Evolutionary conservation across 1,284 basidiomycete genomes (phyloP).

Genomic region (Naganishia cerealis): DNA sequence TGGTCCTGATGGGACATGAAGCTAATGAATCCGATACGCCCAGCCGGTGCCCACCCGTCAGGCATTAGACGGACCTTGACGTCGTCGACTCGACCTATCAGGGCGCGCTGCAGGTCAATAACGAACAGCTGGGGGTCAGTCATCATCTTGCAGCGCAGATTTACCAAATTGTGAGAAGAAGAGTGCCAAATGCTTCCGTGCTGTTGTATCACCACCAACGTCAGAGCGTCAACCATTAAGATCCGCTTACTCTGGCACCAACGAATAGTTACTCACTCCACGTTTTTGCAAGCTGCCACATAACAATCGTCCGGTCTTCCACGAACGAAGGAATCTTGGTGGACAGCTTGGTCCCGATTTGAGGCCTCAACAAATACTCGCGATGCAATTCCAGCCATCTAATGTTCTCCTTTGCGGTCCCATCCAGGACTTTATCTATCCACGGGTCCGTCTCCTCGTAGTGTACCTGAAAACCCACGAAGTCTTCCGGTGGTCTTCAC

Average conservation of each 20-base stretch:
- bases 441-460: constrained; percentile 8
- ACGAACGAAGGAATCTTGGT: constrained; percentile 9
- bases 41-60: constrained; percentile 19
- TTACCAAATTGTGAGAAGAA: constrained; percentile 23
- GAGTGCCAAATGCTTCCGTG: constrained; percentile 15
- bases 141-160: not conserved
- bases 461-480: constrained; percentile 2
- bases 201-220: not conserved
- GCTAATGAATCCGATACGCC: constrained; percentile 7
- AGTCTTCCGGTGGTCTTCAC: not conserved
- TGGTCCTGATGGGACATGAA: constrained; percentile 7
- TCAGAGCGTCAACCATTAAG: not conserved
- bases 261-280: not conserved
- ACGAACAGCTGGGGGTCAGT: too few relatives aligned
- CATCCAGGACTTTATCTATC: not conserved
- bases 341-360: not conserved
- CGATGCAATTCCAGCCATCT: constrained; percentile 8
- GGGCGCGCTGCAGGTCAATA: not conserved
- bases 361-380: constrained; percentile 2
- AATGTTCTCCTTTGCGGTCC: not conserved
- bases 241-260: not conserved
- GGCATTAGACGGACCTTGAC: constrained; percentile 15
- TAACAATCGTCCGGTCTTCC: constrained; percentile 6
- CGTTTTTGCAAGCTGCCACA: constrained; percentile 12
- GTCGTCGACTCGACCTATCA: constrained; percentile 14